Evolutionary conservation across 176 grass and related monocot genomes (phyloP), one percentile per base, ranked within the genome.

Genomic region (Cocos nucifera): DNA sequence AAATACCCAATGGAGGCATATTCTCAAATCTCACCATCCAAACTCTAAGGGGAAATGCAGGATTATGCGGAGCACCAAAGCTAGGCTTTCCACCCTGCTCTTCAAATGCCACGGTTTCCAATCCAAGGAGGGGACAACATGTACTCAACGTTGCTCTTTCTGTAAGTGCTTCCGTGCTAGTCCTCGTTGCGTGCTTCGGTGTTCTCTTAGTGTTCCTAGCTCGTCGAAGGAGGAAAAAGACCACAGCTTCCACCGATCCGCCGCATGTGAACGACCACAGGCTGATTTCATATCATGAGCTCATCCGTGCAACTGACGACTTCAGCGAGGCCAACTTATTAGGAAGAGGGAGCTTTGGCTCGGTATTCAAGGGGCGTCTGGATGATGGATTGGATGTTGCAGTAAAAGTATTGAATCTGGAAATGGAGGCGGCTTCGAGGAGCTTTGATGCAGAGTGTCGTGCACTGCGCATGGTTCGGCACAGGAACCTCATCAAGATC

Each of bases 401-500:
- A 3, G 25, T 74, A 56, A 74, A 74, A 50, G 58, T 64, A 12
- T 58, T 74, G 5, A 64, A 74, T 51, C 32, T 74, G 4, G 16
- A 56, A 22, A 74, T 22, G 3, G 7, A 63, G 55, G 57, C 25
- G 23, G 7, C 24, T 54, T 55, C 53, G 50, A 74, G 49, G 50
- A 64, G 29, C 49, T 74, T 64, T 39, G 71, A 74, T 27, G 18
- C 49, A 12, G 71, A 74, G 50, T 74, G 71, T 10, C 3, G 15
- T 64, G 50, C 26, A 32, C 44, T 74, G 49, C 44, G 71, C 57
- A 63, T 74, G 71, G 23, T 74, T 19, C 50, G 71, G 39, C 71
- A 74, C 49, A 48, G 71, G 19, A 74, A 64, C 58, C 71, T 74
- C 17, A 52, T 74, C 18, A 74, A 54, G 27, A 61, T 74, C 9